Conservation (phyloP, 2,329 filamentous ascomycete species). For the Diplocarpon mali region DNA sequence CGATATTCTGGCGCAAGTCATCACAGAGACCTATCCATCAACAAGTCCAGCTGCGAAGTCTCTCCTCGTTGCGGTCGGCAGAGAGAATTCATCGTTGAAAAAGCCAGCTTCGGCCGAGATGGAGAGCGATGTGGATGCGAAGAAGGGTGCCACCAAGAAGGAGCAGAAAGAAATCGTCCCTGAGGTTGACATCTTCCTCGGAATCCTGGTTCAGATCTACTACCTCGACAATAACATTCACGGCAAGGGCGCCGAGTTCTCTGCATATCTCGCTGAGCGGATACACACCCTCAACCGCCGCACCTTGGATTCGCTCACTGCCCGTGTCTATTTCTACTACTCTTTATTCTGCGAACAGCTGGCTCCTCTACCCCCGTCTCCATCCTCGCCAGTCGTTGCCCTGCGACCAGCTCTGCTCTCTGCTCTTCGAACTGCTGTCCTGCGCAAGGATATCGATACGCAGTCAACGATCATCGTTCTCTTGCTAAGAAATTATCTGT, state of each 20-base stretch:
- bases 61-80: constrained; percentile 59
- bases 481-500: constrained; percentile 88
- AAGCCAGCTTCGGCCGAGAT: constrained; percentile 51
- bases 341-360: constrained; percentile 91
- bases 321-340: constrained; percentile 97
- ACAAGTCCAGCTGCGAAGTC: constrained; percentile 51
- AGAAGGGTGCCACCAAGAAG: constrained; percentile 48
- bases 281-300: constrained; percentile 85
- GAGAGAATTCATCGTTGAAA: constrained; percentile 52
- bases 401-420: constrained; percentile 80
- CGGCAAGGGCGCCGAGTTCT: constrained; percentile 74
- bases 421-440: constrained; percentile 85
- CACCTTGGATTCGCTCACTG: constrained; percentile 84
- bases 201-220: constrained; percentile 76
- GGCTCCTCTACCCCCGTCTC: constrained; percentile 75
- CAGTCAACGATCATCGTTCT: constrained; percentile 93
- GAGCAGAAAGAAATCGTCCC: constrained; percentile 64
- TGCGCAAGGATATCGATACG: constrained; percentile 95
- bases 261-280: constrained; percentile 68
- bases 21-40: constrained; percentile 67
- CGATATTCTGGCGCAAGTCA: constrained; percentile 69
- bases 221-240: constrained; percentile 78
- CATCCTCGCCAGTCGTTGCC: constrained; percentile 74
- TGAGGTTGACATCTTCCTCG: constrained; percentile 81
- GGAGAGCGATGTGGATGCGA: constrained; percentile 58